Evolutionary conservation across 805 yeast genomes (phyloP).

Genomic region (Lipomyces japonicus): DNA sequence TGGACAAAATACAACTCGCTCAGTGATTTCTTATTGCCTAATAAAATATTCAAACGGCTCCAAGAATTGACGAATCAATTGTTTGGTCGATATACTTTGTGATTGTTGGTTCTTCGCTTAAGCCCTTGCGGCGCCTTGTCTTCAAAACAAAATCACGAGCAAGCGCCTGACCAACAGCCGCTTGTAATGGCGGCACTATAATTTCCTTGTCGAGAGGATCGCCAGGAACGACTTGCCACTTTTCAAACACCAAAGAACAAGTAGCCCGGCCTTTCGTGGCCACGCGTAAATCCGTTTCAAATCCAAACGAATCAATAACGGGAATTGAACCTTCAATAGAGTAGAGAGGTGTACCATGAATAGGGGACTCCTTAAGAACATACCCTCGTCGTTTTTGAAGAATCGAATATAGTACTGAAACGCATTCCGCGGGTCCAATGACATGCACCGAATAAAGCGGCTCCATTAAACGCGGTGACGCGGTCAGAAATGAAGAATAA

Average conservation of each 20-base stretch:
- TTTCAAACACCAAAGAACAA: constrained; percentile 60
- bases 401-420: constrained; percentile 48
- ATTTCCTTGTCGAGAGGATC: constrained; percentile 75
- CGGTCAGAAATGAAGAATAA: constrained; percentile 71
- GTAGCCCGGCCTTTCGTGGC: constrained; percentile 75
- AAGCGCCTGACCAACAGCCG: constrained; percentile 64
- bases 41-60: neutral
- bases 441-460: constrained; percentile 67
- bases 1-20: too few species aligned
- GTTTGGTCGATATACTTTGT: neutral
- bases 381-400: constrained; percentile 70
- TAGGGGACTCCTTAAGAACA: constrained; percentile 47
- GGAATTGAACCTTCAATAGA: constrained; percentile 67
- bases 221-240: constrained; percentile 83
- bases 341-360: constrained; percentile 70
- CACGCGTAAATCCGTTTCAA: constrained; percentile 79
- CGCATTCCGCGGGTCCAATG: constrained; percentile 50
- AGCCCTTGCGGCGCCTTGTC: constrained; percentile 83
- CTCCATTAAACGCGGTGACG: constrained; percentile 75
- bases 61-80: neutral
- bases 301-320: constrained; percentile 83
- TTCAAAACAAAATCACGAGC: constrained; percentile 89
- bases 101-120: constrained; percentile 61
- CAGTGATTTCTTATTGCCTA: too few species aligned
- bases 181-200: constrained; percentile 62